phyloP scores from a whole-genome alignment of 768 basidiomycete genomes.

The Kondoa subrosea region DNA sequence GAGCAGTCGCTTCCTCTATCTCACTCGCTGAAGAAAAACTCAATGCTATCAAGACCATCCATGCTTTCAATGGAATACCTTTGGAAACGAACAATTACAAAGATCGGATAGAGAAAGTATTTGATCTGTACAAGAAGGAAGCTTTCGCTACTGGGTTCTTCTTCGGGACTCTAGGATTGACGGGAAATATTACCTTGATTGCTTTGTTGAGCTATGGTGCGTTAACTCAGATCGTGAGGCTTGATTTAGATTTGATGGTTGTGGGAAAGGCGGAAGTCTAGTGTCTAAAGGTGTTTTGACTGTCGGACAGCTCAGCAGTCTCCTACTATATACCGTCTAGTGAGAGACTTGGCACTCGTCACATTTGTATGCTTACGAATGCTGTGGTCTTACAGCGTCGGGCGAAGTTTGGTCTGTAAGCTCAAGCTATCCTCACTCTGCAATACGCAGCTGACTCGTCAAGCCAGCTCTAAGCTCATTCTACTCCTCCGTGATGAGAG shows the following conservation, averaged over 20 bases:
- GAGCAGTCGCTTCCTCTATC: constrained; percentile 30
- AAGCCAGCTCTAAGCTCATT: constrained; percentile 32
- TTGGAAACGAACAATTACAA: constrained; percentile 65
- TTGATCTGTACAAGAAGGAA: constrained; percentile 64
- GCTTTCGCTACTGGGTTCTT: constrained; percentile 63
- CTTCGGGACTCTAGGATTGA: constrained; percentile 45
- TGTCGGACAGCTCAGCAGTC: constrained; percentile 62
- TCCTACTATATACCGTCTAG: constrained; percentile 76
- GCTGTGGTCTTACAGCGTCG: not conserved
- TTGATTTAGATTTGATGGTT: not conserved
- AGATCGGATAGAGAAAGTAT: constrained; percentile 44
- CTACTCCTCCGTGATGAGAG: constrained; percentile 80
- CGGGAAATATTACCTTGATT: constrained; percentile 66
- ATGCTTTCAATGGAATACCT: constrained; percentile 68
- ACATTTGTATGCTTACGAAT: no score
- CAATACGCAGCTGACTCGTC: not conserved
- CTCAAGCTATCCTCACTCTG: constrained; percentile 9
- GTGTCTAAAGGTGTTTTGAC: constrained; percentile 76
- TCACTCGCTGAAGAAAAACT: constrained; percentile 80
- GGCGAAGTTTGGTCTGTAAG: not conserved
- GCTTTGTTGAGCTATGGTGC: constrained; percentile 65
- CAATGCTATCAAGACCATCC: constrained; percentile 68
- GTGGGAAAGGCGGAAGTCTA: constrained; percentile 48
- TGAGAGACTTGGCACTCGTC: no score
- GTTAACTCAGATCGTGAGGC: not conserved